Base-by-base conservation (phyloP, 2,329 filamentous ascomycete species). In the Fusarium lateritium region DNA sequence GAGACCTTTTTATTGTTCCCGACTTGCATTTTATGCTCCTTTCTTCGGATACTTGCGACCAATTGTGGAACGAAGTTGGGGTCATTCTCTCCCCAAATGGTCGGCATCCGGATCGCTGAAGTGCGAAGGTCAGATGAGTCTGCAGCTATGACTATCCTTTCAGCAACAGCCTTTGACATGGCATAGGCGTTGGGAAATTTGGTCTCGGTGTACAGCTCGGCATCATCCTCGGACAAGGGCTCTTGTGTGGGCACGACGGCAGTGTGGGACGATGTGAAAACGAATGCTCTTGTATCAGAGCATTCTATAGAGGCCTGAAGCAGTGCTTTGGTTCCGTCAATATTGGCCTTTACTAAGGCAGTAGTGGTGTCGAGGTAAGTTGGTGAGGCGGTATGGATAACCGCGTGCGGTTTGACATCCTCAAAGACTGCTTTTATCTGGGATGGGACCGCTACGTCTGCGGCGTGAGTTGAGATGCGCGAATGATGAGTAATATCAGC, bases 21-120 rank as follows among this genome's bases (percentile, higher is more conserved):
- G 3, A 61, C 24, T 39, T 61, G 58, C 38, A 61, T 61, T 4
- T 44, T 60, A 1, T 60, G 44, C 9, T 61, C 55, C 2, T 61
- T 52, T 17, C 15, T 52, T 2, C 21, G 4, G 6, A 60, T 44
- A 4, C 55, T 61, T 3, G 22, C 19, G 1, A 61, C 33, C 0
- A 60, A 8, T 2, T 61, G 55, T 4, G 44, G 44, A 0, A 52
- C 21, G 5, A 44, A 44, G 0, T 52, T 52, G 1, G 11, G n/a
- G 6, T 61, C 58, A 2, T 45, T 19, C 17, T 61, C 21, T 1
- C 58, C 58, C 5, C 60, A 61, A 1, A 50, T 31, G 1, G 10
- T 26, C 0, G 44, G 44, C 2, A 60, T 38, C 9, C 58, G 15
- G 6, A 61, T 9, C 1, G 33, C 17, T 0, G 44, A 31, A 1